Percentiles rank a stretch among this genome's conserved stretches.
Evolutionary conservation across 2,329 filamentous ascomycete species (phyloP).

Genomic region (Fusarium coicis): DNA sequence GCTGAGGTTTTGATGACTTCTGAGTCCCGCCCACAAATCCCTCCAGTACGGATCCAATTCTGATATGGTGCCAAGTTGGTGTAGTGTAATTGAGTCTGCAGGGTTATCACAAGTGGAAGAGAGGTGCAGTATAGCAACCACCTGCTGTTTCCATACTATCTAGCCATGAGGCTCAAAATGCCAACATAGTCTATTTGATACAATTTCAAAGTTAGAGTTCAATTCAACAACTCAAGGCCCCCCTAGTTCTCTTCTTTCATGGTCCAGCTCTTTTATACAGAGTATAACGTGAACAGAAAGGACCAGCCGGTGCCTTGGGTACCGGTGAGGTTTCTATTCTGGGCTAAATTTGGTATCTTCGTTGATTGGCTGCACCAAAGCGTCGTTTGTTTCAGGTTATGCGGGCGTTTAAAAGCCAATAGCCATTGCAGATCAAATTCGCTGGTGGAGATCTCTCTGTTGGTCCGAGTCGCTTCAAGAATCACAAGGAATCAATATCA

Average conservation of each 20-base stretch:
- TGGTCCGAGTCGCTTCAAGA: slow-evolving; percentile 6
- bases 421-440: slow-evolving; percentile 2
- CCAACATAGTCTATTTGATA: background rate
- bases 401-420: slow-evolving; percentile 48
- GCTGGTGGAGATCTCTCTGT: slow-evolving; percentile 20
- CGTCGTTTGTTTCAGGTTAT: slow-evolving; percentile 53
- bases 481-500: slow-evolving; percentile 12
- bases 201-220: background rate
- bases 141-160: background rate
- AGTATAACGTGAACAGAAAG: background rate
- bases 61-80: slow-evolving; percentile 26
- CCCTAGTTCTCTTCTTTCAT: background rate
- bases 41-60: slow-evolving; percentile 34
- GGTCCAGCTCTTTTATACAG: slow-evolving; percentile 2
- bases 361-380: slow-evolving; percentile 41
- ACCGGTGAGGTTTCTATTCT: slow-evolving; percentile 42
- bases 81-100: slow-evolving; percentile 38
- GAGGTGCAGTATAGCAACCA: slow-evolving; percentile 24
- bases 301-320: background rate
- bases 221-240: too few species aligned
- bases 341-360: slow-evolving; percentile 16
- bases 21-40: slow-evolving; percentile 14
- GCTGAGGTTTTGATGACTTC: slow-evolving; percentile 21
- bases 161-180: background rate
- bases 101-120: slow-evolving; percentile 36